Percentiles rank a stretch among this genome's conserved stretches.
These are phyloP conservation scores for Lathyrus sativus DNA, from an alignment of 306 rosid genomes.

Conservation along the genomic window DNA sequence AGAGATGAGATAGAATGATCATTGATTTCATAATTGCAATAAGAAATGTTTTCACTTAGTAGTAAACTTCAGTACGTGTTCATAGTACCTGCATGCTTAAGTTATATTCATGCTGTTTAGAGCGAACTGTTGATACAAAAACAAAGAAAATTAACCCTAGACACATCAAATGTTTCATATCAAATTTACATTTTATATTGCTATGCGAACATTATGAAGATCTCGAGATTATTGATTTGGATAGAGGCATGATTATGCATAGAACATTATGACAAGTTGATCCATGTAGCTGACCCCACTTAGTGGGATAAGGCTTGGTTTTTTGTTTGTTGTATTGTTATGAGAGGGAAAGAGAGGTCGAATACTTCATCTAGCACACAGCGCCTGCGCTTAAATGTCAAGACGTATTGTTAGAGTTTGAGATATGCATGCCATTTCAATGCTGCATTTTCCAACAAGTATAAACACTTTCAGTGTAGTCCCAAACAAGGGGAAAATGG, in stretches of 20 bases:
- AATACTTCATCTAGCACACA: background rate
- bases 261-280: no score
- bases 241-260: no score
- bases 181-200: background rate
- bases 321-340: background rate
- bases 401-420: background rate
- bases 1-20: background rate
- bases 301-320: no score
- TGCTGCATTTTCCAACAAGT: slow-evolving; percentile 1
- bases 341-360: background rate
- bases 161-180: background rate
- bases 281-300: no score
- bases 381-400: slow-evolving; percentile 2
- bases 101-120: background rate
- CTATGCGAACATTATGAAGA: background rate
- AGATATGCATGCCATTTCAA: slow-evolving; percentile 5
- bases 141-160: background rate
- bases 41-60: slow-evolving; percentile 22
- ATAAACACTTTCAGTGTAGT: background rate
- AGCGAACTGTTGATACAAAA: background rate
- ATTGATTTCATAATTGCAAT: slow-evolving; percentile 10
- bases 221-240: no score
- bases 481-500: background rate
- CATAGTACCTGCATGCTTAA: background rate
- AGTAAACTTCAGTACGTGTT: slow-evolving; percentile 15